A percentile compares a stretch with the other conserved stretches of the same genome.
phyloP scores from a whole-genome alignment of 352 stramenopile genomes.

The Phytophthora brassicae region DNA sequence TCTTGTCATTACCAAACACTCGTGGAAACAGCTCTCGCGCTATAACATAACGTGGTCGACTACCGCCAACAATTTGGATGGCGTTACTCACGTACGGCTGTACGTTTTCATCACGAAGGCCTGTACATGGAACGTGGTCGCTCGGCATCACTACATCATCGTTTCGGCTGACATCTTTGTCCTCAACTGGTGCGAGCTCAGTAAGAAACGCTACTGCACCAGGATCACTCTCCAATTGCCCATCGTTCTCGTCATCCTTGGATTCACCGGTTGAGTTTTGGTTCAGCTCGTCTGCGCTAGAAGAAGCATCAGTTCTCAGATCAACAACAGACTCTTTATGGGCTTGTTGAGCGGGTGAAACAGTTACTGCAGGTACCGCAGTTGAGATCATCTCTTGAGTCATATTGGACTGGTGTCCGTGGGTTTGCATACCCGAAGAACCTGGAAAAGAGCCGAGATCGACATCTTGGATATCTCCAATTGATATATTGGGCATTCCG shows the following conservation, averaged over 20 bases:
- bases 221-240: conserved; percentile 24
- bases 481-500: conserved; percentile 50
- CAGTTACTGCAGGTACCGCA: background rate
- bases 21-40: conserved; percentile 73
- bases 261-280: conserved; percentile 3
- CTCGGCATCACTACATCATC: conserved; percentile 25
- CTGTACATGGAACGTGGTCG: conserved; percentile 56
- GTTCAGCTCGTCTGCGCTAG: conserved; percentile 5
- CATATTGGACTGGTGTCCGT: conserved; percentile 9
- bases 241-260: conserved; percentile 12
- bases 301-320: background rate
- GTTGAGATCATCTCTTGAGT: conserved; percentile 5
- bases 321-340: background rate
- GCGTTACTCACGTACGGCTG: conserved; percentile 62
- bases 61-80: conserved; percentile 73
- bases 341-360: conserved; percentile 6
- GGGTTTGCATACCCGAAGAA: conserved; percentile 26
- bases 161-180: conserved; percentile 7
- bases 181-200: conserved; percentile 13
- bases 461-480: conserved; percentile 63
- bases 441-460: conserved; percentile 48
- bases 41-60: conserved; percentile 79
- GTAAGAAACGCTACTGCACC: conserved; percentile 32
- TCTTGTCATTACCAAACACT: conserved; percentile 53
- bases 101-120: conserved; percentile 64